phyloP scores from a whole-genome alignment of 129 eudicot species.

The Tagetes patula region DNA sequence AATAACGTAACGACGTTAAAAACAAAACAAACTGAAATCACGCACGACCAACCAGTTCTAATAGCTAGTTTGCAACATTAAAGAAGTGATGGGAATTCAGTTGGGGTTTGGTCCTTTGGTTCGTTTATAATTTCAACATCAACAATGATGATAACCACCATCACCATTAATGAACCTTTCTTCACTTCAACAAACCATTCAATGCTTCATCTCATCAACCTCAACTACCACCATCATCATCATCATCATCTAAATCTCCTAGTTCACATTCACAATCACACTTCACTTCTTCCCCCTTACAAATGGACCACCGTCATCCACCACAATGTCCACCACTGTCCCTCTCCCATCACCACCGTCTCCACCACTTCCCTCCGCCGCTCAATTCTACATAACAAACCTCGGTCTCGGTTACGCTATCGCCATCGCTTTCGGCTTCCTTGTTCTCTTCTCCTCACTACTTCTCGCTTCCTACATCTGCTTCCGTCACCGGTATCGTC shows the following conservation, averaged over 20 bases:
- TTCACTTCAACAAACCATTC: conserved; percentile 45
- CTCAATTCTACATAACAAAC: conserved; percentile 40
- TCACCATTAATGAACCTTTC: conserved; percentile 43
- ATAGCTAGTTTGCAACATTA: too few relatives aligned
- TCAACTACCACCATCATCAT: conserved; percentile 46
- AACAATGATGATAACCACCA: neutral
- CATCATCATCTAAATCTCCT: conserved; percentile 35
- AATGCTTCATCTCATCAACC: conserved; percentile 63
- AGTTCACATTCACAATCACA: conserved; percentile 13
- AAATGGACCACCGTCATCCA: conserved; percentile 48
- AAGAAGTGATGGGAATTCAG: neutral
- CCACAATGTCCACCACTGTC: conserved; percentile 55
- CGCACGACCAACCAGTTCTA: too few relatives aligned
- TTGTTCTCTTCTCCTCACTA: conserved; percentile 72
- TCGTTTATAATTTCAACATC: neutral
- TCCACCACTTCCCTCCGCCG: conserved; percentile 34
- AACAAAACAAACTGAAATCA: too few relatives aligned
- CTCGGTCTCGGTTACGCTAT: conserved; percentile 74
- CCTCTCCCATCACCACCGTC: conserved; percentile 25
- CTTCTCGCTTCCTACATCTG: conserved; percentile 65
- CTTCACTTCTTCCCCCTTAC: conserved; percentile 24
- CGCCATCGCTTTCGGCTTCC: conserved; percentile 73
- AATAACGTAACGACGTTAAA: too few relatives aligned
- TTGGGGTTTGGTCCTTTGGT: neutral
- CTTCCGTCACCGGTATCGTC: conserved; percentile 49